Evolutionary conservation across 2,329 filamentous ascomycete genomes (phyloP).

Genomic region (Ceratocystis cubensis): DNA sequence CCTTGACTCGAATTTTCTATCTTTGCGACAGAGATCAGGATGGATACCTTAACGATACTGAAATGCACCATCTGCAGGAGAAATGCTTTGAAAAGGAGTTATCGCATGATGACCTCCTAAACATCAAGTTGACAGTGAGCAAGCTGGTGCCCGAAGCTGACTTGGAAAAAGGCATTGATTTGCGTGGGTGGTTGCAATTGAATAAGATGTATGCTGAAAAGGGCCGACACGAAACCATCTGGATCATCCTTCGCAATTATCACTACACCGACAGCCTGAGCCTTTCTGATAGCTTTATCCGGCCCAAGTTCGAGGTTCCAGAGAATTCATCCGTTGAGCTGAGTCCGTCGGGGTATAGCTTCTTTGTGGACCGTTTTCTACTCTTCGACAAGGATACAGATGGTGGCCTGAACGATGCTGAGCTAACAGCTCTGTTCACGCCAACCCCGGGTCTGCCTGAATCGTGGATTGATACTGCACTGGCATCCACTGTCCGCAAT

Average conservation of each 20-base stretch:
- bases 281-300: conserved; percentile 78
- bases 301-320: conserved; percentile 88
- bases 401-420: conserved; percentile 75
- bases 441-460: conserved; percentile 80
- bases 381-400: conserved; percentile 97
- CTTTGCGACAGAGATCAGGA: conserved; percentile 95
- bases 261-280: conserved; percentile 94
- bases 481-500: conserved; percentile 87
- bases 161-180: conserved; percentile 60
- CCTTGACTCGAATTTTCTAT: conserved; percentile 83
- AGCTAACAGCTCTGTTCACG: conserved; percentile 76
- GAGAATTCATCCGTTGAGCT: conserved; percentile 86
- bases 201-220: conserved; percentile 97
- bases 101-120: conserved; percentile 66
- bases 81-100: conserved; percentile 87
- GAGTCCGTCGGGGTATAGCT: conserved; percentile 85
- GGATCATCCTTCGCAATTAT: conserved; percentile 90
- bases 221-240: conserved; percentile 93
- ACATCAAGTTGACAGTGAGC: conserved; percentile 79
- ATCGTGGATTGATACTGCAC: conserved; percentile 79
- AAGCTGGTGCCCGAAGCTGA: conserved; percentile 52
- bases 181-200: conserved; percentile 71
- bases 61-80: conserved; percentile 80
- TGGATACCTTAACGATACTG: conserved; percentile 75
- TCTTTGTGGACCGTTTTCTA: conserved; percentile 93